These are phyloP conservation scores for Austroboletus niveus DNA, from an alignment of 1,284 basidiomycete genomes.

Conservation along the genomic window DNA sequence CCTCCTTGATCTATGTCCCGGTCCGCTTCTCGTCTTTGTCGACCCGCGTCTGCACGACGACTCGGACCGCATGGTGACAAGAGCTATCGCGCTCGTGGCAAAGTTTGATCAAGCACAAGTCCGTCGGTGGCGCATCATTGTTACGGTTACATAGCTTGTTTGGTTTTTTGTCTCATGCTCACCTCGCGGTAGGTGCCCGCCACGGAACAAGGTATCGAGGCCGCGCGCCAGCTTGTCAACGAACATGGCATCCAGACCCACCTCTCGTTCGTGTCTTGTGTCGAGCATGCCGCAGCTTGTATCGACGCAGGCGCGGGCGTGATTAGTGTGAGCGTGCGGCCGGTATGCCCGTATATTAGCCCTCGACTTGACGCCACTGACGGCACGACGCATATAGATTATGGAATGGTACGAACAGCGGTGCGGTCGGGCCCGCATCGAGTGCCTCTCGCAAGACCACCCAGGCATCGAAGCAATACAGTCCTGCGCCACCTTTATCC, in stretches of 20 bases:
- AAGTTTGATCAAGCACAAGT: constrained; percentile 44
- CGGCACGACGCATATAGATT: constrained; percentile 30
- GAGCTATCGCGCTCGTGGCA: constrained; percentile 39
- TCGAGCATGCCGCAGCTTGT: constrained; percentile 54
- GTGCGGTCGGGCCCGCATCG: constrained; percentile 20
- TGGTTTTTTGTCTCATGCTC: neutral
- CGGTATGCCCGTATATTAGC: constrained; percentile 37
- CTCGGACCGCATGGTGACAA: constrained; percentile 37
- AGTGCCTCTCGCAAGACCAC: constrained; percentile 30
- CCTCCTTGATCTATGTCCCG: constrained; percentile 41
- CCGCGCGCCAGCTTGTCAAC: constrained; percentile 41
- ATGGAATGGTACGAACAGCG: constrained; percentile 42
- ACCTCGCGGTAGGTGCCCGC: constrained; percentile 49
- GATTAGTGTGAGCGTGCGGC: constrained; percentile 48
- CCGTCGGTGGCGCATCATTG: constrained; percentile 39
- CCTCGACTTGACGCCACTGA: neutral
- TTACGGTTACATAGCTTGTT: constrained; percentile 40
- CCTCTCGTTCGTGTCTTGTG: constrained; percentile 47
- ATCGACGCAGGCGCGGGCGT: constrained; percentile 46
- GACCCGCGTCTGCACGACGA: constrained; percentile 43
- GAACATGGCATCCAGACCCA: constrained; percentile 46
- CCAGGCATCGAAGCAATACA: constrained; percentile 51
- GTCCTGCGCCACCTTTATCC: constrained; percentile 47
- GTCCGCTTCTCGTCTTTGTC: constrained; percentile 51
- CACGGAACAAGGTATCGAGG: constrained; percentile 51